phyloP scores from a whole-genome alignment of 2,329 filamentous ascomycete species.

The Penicillium corylophilum region DNA sequence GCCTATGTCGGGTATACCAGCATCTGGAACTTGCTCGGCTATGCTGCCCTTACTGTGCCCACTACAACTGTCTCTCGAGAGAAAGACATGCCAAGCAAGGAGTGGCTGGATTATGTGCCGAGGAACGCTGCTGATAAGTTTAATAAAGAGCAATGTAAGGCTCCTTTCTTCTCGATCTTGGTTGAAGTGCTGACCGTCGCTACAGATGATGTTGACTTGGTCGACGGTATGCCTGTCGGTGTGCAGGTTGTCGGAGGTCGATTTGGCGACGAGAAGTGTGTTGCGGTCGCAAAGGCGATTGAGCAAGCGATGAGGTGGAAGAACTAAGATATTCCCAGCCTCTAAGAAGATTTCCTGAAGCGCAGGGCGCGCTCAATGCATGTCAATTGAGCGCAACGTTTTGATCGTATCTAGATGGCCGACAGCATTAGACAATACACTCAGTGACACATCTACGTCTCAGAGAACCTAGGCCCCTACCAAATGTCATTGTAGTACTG shows the following conservation, averaged over 20 bases:
- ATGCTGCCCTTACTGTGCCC: slow-evolving; percentile 33
- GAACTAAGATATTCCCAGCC: slow-evolving; percentile 4
- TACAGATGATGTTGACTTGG: slow-evolving; percentile 32
- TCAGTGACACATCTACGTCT: too few species aligned
- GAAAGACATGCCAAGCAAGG: slow-evolving; percentile 27
- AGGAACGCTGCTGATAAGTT: slow-evolving; percentile 32
- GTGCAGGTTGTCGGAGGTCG: slow-evolving; percentile 35
- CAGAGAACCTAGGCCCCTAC: too few species aligned
- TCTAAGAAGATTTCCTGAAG: slow-evolving; percentile 3
- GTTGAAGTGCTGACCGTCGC: background rate
- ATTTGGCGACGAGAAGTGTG: slow-evolving; percentile 35
- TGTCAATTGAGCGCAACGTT: too few species aligned
- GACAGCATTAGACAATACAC: too few species aligned
- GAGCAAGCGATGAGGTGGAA: slow-evolving; percentile 23
- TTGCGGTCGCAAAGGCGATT: slow-evolving; percentile 35
- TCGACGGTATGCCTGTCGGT: slow-evolving; percentile 36
- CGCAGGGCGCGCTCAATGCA: background rate
- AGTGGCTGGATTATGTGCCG: slow-evolving; percentile 35
- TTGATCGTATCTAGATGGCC: too few species aligned
- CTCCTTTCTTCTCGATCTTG: background rate
- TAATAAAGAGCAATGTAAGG: slow-evolving; percentile 35
- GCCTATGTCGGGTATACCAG: slow-evolving; percentile 37
- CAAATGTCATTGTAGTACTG: too few species aligned
- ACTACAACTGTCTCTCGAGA: slow-evolving; percentile 29
- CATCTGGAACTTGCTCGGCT: slow-evolving; percentile 39